Evolutionary conservation across 2,329 filamentous ascomycete genomes (phyloP), one percentile per base, ranked within the genome.

Genomic region (Talaromyces islandicus): DNA sequence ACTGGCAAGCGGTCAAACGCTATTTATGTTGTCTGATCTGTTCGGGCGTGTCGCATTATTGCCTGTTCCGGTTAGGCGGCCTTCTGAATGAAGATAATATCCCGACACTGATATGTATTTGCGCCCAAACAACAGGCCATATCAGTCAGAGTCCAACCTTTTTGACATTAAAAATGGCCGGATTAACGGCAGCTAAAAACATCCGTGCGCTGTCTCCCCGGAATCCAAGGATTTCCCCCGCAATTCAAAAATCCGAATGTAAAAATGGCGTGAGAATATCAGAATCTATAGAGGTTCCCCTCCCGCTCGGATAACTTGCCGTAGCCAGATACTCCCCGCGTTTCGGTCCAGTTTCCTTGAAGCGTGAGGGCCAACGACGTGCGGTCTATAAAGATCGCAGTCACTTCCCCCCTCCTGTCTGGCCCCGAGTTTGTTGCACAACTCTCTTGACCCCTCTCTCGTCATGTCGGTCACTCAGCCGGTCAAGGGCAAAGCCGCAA

Each of bases 401-500:
- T 17, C 17, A 12, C n/a, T n/a, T n/a, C 12, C 48, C 48, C 7
- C 25, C 1, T 29, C 11, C 30, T 6, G 9, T 7, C 10, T 21
- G 24, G 43, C 24, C 2, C 19, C n/a, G 32, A 17, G 17, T 21
- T 43, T n/a, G 9, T 43, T 11, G 41, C 43, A 17, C 29, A 38
- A n/a, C 35, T 50, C 19, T 50, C 43, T 50, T n/a, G 10, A 9
- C 24, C 2, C 1, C 48, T 29, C 48, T 51, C 41, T 25, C 53
- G 38, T 38, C 53, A 62, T 62, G 60, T 59, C 57, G 7, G 77
- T 78, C 75, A 71, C 74, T 27, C 63, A 71, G 58, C 72, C 73
- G 14, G 75, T 81, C 21, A 66, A 74, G 56, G 77, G 75, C 56
- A 80, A 78, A 66, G 77, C 80, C 12, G 82, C 82, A 12, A 81